phyloP scores from a whole-genome alignment of 768 basidiomycete genomes.

The Goffeauzyma gilvescens region DNA sequence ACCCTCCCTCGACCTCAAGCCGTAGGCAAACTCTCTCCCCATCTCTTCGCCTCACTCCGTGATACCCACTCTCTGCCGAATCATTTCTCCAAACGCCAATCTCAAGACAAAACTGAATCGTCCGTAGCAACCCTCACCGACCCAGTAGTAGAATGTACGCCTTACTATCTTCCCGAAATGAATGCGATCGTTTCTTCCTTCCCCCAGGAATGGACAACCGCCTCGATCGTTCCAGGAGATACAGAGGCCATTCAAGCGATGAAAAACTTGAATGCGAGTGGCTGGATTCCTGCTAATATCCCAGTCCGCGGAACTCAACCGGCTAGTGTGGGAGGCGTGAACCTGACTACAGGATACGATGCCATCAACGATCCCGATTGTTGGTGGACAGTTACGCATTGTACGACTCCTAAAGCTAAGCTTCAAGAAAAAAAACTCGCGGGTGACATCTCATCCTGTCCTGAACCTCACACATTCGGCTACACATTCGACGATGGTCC shows the following conservation, averaged over 20 bases:
- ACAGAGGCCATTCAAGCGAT: too few species aligned
- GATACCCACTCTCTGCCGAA: too few species aligned
- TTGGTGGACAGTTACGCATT: conserved; percentile 30
- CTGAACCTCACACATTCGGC: conserved; percentile 31
- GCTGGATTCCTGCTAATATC: too few species aligned
- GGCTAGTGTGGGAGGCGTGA: conserved; percentile 16
- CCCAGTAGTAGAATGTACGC: conserved; percentile 20
- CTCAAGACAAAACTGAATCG: too few species aligned
- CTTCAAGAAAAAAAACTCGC: conserved; percentile 16
- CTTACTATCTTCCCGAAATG: conserved; percentile 25
- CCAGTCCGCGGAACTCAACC: conserved; percentile 25
- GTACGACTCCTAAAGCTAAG: conserved; percentile 22
- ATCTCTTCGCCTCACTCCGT: too few species aligned
- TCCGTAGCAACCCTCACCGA: too few species aligned
- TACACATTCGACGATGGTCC: conserved; percentile 34
- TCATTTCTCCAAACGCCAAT: too few species aligned
- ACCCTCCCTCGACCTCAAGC: too few species aligned
- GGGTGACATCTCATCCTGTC: conserved; percentile 25
- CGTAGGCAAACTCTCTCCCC: too few species aligned
- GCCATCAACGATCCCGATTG: conserved; percentile 30
- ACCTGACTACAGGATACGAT: conserved; percentile 17
- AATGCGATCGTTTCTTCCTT: conserved; percentile 14
- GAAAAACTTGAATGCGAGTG: too few species aligned
- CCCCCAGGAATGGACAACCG: conserved; percentile 26
- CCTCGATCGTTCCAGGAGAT: conserved; percentile 25